Evolutionary conservation across 768 basidiomycete genomes (phyloP), one percentile per base, ranked within the genome.

Genomic region (Scleroderma bovista): DNA sequence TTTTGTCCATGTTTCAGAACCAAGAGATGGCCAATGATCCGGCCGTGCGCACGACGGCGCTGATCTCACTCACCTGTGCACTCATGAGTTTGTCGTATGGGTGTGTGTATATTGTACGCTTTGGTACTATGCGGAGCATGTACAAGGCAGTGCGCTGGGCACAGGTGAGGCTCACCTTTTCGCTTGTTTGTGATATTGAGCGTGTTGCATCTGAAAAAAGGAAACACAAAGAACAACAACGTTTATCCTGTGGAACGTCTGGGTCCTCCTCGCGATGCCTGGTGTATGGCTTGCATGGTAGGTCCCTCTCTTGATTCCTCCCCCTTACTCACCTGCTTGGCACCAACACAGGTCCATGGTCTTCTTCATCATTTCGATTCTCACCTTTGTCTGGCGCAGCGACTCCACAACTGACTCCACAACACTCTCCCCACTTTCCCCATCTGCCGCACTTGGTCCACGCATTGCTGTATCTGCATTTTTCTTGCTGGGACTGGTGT

Each of bases 51-150:
- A 81, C 78, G 2, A 69, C 76, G 0, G 82, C 84, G 0, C 66
- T 88, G 4, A 59, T 84, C n/a, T 84, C 84, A 4, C 66, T 88
- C 17, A 70, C 81, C 0, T 85, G 77, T 33, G 81, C 83, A 1
- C 58, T 87, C 51, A 81, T 87, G 78, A 86, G 84, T 55, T 68
- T 88, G 19, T 76, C 76, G 3, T 89, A 80, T 59, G 87, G 87
- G 0, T 86, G 86, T 55, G 73, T 85, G 48, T 88, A 84, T 63
- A 87, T 84, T 15, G 71, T 88, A 15, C 70, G 83, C 23, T 88
- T 88, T 51, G 77, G 78, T 13, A 80, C 76, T 1, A 88, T 89
- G 86, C 74, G 77, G 38, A 84, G 74, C 53, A 84, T 86, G 80
- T 72, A 79, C 56, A 78, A 79, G 50, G 86, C 86, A 1, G 79